phyloP scores from a whole-genome alignment of 257 asterid genomes.

The Avicennia marina region DNA sequence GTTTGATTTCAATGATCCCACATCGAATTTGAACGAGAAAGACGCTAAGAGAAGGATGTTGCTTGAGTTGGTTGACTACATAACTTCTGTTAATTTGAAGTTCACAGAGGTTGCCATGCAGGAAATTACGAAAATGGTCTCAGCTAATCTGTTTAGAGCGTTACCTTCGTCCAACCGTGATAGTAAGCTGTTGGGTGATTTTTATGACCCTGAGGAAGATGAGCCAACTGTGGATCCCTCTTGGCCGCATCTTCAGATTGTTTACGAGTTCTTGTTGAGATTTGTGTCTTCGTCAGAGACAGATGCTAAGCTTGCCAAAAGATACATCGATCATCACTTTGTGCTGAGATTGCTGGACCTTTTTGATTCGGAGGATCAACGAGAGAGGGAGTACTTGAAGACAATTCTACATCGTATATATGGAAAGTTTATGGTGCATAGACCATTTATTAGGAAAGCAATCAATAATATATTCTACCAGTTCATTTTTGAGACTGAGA shows the following conservation, averaged over 20 bases:
- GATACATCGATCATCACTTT: slow-evolving; percentile 57
- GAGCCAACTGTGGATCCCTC: slow-evolving; percentile 53
- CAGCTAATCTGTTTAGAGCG: slow-evolving; percentile 49
- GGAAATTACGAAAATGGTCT: slow-evolving; percentile 47
- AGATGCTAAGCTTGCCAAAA: slow-evolving; percentile 57
- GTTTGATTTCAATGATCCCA: slow-evolving; percentile 50
- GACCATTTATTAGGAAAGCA: slow-evolving; percentile 60
- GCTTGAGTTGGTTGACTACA: slow-evolving; percentile 52
- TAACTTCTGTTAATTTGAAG: slow-evolving; percentile 35
- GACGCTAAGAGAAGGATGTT: slow-evolving; percentile 47
- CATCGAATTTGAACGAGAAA: slow-evolving; percentile 37
- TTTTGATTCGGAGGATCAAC: slow-evolving; percentile 55
- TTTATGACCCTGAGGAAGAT: slow-evolving; percentile 54
- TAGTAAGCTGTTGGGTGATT: slow-evolving; percentile 32
- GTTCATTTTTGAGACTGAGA: slow-evolving; percentile 53
- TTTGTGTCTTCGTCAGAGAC: slow-evolving; percentile 48
- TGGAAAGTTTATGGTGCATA: slow-evolving; percentile 61
- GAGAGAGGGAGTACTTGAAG: slow-evolving; percentile 63
- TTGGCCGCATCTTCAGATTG: slow-evolving; percentile 64
- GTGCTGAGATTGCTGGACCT: slow-evolving; percentile 57
- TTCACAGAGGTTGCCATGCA: slow-evolving; percentile 48
- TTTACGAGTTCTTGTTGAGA: slow-evolving; percentile 51
- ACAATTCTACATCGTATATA: slow-evolving; percentile 49
- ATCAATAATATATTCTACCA: slow-evolving; percentile 51
- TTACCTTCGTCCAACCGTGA: slow-evolving; percentile 39